These are phyloP conservation scores for Backusella circina DNA, from an alignment of 192 early-diverging fungal genomes.

Conservation along the genomic window DNA sequence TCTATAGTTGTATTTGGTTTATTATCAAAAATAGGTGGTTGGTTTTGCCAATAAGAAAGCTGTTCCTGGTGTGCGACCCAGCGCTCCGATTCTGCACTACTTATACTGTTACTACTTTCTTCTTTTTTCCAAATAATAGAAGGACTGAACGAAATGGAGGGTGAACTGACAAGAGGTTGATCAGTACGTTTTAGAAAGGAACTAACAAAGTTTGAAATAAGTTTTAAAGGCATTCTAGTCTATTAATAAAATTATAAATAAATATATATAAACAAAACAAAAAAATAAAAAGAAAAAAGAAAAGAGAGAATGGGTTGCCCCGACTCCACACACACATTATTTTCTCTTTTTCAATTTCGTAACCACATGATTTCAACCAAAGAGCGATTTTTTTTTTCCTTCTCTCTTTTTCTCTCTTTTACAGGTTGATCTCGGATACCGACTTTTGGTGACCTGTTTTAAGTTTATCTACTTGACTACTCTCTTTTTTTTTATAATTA, in stretches of 20 bases:
- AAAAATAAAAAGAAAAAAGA: not conserved
- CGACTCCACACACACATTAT: not conserved
- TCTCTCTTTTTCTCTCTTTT: no score
- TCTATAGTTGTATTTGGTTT: slow-evolving; percentile 25
- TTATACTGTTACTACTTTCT: not conserved
- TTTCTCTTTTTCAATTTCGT: not conserved
- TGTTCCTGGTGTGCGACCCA: slow-evolving; percentile 13
- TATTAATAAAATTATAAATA: slow-evolving; percentile 2
- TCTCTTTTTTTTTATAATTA: not conserved
- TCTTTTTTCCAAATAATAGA: slow-evolving; percentile 9
- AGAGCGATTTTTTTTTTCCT: not conserved
- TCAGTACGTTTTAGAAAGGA: slow-evolving; percentile 6
- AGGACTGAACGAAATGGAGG: slow-evolving; percentile 6
- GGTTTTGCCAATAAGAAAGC: slow-evolving; percentile 21
- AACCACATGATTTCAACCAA: not conserved
- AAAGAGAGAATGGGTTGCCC: not conserved
- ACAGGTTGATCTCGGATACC: not conserved
- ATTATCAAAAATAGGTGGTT: slow-evolving; percentile 15
- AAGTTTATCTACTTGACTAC: not conserved
- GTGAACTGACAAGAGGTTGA: not conserved
- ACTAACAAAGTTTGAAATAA: slow-evolving; percentile 10
- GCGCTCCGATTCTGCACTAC: not conserved
- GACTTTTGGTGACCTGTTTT: not conserved
- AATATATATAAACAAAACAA: not conserved
- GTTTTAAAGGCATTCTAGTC: slow-evolving; percentile 18